These are phyloP conservation scores for Podila clonocystis DNA, from an alignment of 192 early-diverging fungal genomes.

Conservation along the genomic window DNA sequence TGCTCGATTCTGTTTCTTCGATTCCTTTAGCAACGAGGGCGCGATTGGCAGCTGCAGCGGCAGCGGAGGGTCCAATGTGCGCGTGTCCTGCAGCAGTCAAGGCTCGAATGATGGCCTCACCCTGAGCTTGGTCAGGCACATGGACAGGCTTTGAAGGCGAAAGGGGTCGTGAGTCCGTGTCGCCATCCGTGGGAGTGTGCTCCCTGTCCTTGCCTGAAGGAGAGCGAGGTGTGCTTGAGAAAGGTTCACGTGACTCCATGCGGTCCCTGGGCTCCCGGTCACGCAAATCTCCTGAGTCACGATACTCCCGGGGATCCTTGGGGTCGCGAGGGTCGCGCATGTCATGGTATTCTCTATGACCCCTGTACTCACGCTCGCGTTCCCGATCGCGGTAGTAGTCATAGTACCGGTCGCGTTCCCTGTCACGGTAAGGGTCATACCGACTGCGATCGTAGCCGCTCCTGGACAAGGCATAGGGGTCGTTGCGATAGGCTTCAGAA, in stretches of 20 bases:
- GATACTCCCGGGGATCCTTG: conserved; percentile 12
- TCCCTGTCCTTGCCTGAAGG: conserved; percentile 29
- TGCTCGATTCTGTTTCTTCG: not conserved
- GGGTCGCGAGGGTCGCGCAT: conserved; percentile 25
- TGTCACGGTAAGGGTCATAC: conserved; percentile 47
- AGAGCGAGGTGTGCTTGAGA: conserved; percentile 20
- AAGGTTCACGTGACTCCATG: conserved; percentile 24
- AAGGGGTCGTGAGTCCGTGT: not conserved
- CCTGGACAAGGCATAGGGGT: conserved; percentile 34
- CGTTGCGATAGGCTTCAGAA: conserved; percentile 29
- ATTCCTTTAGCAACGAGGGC: not conserved
- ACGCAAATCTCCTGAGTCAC: conserved; percentile 16
- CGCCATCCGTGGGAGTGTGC: conserved; percentile 8
- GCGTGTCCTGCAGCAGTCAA: conserved; percentile 4
- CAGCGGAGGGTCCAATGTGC: not conserved
- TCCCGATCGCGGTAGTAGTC: conserved; percentile 45
- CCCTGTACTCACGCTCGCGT: conserved; percentile 35
- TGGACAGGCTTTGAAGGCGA: conserved; percentile 1
- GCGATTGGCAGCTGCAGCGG: not conserved
- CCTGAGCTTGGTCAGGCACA: conserved; percentile 3
- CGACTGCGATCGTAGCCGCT: conserved; percentile 37
- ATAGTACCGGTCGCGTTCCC: conserved; percentile 38
- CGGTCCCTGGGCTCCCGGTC: conserved; percentile 25
- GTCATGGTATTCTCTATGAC: conserved; percentile 35
- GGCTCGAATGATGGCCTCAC: not conserved